Evolutionary conservation across 1,284 basidiomycete genomes (phyloP).

Genomic region (Phylloporus sp.): DNA sequence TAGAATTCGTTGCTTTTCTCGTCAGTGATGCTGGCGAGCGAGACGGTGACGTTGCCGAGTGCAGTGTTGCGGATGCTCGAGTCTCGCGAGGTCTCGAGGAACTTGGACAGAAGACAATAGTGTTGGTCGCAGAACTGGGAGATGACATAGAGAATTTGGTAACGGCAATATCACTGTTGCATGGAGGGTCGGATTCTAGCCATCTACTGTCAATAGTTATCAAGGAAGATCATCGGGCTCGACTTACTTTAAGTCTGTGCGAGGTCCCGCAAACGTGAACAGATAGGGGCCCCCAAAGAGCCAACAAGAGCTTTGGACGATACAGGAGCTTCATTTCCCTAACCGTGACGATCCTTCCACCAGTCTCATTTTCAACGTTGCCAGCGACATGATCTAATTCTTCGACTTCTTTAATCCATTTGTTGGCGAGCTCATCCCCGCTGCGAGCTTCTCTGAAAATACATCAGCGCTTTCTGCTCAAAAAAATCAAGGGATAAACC

Average conservation of each 20-base stretch:
- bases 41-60: constrained; percentile 95
- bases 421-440: constrained; percentile 41
- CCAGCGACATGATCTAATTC: constrained; percentile 97
- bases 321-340: constrained; percentile 90
- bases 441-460: constrained; percentile 54
- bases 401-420: constrained; percentile 69
- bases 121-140: constrained; percentile 93
- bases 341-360: constrained; percentile 84
- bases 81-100: constrained; percentile 90
- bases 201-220: constrained; percentile 7
- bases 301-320: constrained; percentile 82
- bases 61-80: constrained; percentile 93
- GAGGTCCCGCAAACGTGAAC: constrained; percentile 90
- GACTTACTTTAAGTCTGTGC: constrained; percentile 78
- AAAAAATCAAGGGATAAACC: constrained; percentile 49
- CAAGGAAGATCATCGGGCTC: neutral
- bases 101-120: constrained; percentile 89
- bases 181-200: constrained; percentile 82
- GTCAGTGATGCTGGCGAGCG: constrained; percentile 95
- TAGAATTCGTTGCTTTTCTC: constrained; percentile 97
- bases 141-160: constrained; percentile 98
- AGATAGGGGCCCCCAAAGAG: constrained; percentile 88
- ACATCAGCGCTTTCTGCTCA: neutral
- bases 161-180: constrained; percentile 85
- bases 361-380: constrained; percentile 98